Evolutionary conservation across 2,329 filamentous ascomycete species (phyloP).

Genomic region (Penicillium brevicompactum): DNA sequence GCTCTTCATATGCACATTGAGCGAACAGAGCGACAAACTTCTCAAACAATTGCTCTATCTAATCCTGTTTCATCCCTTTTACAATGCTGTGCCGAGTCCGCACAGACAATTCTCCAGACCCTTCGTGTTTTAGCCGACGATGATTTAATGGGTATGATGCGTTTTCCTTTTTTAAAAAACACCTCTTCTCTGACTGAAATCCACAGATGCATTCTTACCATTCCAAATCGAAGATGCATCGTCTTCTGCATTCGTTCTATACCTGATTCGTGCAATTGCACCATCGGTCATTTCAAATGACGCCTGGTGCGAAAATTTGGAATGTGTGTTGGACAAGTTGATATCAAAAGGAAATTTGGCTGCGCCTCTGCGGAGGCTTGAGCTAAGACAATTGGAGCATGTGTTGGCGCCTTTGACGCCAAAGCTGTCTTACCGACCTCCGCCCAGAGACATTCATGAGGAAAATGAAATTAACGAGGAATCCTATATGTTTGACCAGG

Average conservation of each 20-base stretch:
- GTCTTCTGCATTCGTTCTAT: slow-evolving; percentile 45
- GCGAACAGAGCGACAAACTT: slow-evolving; percentile 18
- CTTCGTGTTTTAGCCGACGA: slow-evolving; percentile 27
- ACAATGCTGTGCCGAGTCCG: slow-evolving; percentile 29
- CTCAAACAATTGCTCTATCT: slow-evolving; percentile 17
- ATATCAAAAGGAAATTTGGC: slow-evolving; percentile 42
- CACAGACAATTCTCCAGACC: slow-evolving; percentile 28
- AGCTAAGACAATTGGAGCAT: slow-evolving; percentile 42
- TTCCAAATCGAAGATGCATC: slow-evolving; percentile 48
- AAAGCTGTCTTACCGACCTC: slow-evolving; percentile 8
- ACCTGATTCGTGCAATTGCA: slow-evolving; percentile 35
- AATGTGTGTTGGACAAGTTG: slow-evolving; percentile 41
- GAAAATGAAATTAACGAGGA: slow-evolving; percentile 10
- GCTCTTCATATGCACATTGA: slow-evolving; percentile 30
- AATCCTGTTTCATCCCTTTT: slow-evolving; percentile 24
- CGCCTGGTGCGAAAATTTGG: slow-evolving; percentile 40
- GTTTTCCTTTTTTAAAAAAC: neutral
- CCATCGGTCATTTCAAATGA: slow-evolving; percentile 39
- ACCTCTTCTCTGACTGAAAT: neutral
- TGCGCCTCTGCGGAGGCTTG: slow-evolving; percentile 41
- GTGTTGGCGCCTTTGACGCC: slow-evolving; percentile 41
- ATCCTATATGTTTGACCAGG: slow-evolving; percentile 19
- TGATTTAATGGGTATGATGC: slow-evolving; percentile 21
- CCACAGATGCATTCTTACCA: slow-evolving; percentile 40
- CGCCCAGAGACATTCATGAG: slow-evolving; percentile 1